Evolutionary conservation across 805 yeast genomes (phyloP), one percentile per base, ranked within the genome.

Genomic region (Schwanniomyces pseudopolymorphus): DNA sequence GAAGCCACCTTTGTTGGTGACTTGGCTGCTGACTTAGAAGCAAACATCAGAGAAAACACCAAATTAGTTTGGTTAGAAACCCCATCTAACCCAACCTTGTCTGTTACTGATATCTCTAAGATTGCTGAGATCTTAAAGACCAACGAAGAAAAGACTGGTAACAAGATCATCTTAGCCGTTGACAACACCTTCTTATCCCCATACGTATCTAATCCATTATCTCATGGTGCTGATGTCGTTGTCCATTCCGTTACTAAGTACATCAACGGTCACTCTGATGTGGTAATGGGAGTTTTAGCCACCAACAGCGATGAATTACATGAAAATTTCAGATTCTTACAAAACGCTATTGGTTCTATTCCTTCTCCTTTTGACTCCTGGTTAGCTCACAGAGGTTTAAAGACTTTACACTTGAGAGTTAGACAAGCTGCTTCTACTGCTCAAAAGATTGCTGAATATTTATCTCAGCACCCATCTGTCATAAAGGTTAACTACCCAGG

Each of bases 201-300:
- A 60, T 88, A 88, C 73, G 71, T 88, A 59, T 88, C 90, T 53
- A 88, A 87, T 75, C 96, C 96, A 54, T 78, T 89, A 64, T 72
- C 69, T 52, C 83, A 76, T 56, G 96, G 96, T 55, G 96, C 94
- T 45, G 96, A 89, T 61, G 80, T 88, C 50, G 95, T 89, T 42
- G 85, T 87, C 39, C 96, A 89, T 72, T 86, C 94, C 14, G 95
- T 88, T 51, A 87, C 96, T 61, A 89, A 89, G 70, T 89, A 87
- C 75, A 83, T 89, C 70, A 89, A 88, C 62, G 96, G 96, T 54
- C 96, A 89, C 72, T 87, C 95, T 21, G 96, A 89, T 63, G 96
- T 89, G 19, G 94, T 89, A 43, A 79, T 88, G 74, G 96, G 96
- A 58, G 83, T 87, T 45, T 80, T 87, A 51, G 89, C 87, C 44